A percentile compares a stretch with the other conserved stretches of the same genome.
Evolutionary conservation across 1,284 basidiomycete genomes (phyloP).

Genomic region (Pholiota adiposa): DNA sequence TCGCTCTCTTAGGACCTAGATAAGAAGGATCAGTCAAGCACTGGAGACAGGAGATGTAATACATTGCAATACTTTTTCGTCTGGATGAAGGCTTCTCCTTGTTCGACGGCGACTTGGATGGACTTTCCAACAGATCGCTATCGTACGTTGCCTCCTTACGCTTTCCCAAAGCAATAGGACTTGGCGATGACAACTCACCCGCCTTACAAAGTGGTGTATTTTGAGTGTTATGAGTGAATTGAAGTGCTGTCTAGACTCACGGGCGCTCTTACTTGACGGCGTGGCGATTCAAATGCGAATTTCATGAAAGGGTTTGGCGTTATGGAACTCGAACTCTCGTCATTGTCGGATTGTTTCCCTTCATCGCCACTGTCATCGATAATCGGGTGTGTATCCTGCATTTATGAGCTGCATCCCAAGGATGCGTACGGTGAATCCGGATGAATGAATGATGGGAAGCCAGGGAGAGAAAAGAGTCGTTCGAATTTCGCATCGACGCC

Average conservation of each 20-base stretch:
- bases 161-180: not conserved
- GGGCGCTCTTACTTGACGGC: not conserved
- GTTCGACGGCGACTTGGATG: not conserved
- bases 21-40: not conserved
- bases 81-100: not conserved
- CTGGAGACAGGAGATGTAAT: not conserved
- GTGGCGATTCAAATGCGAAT: not conserved
- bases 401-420: no score
- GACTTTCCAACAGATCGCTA: no score
- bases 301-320: not conserved
- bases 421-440: no score
- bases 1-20: conserved; percentile 15
- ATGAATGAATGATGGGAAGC: no score
- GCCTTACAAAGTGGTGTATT: not conserved
- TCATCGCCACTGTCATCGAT: no score
- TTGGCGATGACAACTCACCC: not conserved
- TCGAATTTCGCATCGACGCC: no score
- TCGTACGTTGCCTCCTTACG: not conserved
- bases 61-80: not conserved
- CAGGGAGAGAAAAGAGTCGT: no score
- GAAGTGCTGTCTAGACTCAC: not conserved
- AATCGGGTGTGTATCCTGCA: no score
- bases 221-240: not conserved
- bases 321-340: no score
- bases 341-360: no score